phyloP scores from a whole-genome alignment of 2,329 filamentous ascomycete species.

The Diaporthe sp. region DNA sequence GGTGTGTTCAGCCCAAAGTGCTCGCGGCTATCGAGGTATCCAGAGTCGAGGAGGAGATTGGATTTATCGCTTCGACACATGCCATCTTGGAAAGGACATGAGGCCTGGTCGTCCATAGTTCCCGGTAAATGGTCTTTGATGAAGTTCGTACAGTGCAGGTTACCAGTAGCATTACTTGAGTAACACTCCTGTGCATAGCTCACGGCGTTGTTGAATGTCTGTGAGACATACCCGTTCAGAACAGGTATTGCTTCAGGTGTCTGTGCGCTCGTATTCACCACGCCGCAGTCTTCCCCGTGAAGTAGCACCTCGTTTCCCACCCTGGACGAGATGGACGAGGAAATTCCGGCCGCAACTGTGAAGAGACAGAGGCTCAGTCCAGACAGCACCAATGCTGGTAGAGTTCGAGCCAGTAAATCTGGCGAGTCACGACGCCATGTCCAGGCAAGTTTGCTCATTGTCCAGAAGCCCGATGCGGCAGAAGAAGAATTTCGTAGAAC shows the following conservation, averaged over 20 bases:
- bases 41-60: conserved; percentile 38
- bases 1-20: conserved; percentile 44
- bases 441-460: background rate
- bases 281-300: background rate
- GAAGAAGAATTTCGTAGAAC: background rate
- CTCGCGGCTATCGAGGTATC: conserved; percentile 40
- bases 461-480: background rate
- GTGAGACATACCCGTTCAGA: background rate
- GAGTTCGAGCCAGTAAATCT: background rate
- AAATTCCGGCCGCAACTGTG: background rate
- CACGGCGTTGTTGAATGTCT: background rate
- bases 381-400: background rate
- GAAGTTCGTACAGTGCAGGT: conserved; percentile 17
- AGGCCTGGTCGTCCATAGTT: conserved; percentile 12
- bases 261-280: background rate
- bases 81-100: conserved; percentile 41
- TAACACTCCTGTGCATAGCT: conserved; percentile 44
- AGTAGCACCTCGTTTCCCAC: conserved; percentile 10
- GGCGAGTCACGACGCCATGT: background rate
- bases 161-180: background rate
- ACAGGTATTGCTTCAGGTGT: too few relatives aligned
- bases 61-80: conserved; percentile 35
- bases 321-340: background rate
- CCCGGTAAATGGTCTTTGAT: conserved; percentile 16
- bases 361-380: background rate